Evolutionary conservation across 305 asterid genomes (phyloP).

Genomic region (Solanum hybrid): DNA sequence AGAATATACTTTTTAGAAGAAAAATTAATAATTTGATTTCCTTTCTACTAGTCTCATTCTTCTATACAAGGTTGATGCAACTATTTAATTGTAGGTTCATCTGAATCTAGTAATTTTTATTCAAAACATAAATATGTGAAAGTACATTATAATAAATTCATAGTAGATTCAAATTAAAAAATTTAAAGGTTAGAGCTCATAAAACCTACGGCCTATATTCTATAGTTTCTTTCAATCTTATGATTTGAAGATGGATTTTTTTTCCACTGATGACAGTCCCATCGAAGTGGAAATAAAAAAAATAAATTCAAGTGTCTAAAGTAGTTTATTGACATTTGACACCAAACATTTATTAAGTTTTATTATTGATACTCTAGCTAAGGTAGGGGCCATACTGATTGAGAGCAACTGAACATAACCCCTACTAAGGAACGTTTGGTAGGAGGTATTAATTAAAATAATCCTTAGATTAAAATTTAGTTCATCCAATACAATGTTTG

Average conservation of each 20-base stretch:
- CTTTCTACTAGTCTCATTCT: background rate
- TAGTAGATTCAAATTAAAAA: background rate
- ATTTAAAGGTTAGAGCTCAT: background rate
- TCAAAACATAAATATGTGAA: background rate
- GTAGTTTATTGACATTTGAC: background rate
- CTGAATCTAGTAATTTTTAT: background rate
- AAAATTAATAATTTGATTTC: background rate
- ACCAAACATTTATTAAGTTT: slow-evolving; percentile 11
- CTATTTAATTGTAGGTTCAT: background rate
- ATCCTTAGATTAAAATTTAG: too few species aligned
- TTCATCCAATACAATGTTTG: too few species aligned
- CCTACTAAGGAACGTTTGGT: too few species aligned
- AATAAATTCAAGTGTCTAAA: background rate
- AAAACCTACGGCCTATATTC: background rate
- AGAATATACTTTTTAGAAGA: background rate
- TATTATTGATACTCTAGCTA: slow-evolving; percentile 11
- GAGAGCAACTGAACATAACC: background rate
- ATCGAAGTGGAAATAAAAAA: background rate
- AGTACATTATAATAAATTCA: background rate
- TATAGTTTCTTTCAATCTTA: background rate
- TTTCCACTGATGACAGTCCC: background rate
- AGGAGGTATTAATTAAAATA: too few species aligned
- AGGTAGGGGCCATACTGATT: slow-evolving; percentile 4
- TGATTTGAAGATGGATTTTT: background rate
- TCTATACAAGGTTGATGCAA: background rate